Base-by-base conservation (phyloP, 441 rosid species). In the Brassica hybrid region DNA sequence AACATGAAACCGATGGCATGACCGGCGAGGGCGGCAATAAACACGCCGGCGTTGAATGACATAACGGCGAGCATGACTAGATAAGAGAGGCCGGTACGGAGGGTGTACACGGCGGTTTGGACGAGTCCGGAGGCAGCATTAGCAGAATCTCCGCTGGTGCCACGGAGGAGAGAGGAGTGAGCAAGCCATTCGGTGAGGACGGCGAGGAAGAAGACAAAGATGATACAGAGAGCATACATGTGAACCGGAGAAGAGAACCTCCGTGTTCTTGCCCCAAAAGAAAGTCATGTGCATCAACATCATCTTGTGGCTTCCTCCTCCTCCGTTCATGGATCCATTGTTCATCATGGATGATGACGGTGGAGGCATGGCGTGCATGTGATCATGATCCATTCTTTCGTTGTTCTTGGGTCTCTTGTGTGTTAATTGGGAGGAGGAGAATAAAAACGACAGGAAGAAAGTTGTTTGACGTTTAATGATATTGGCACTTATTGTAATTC, bases 31-130 rank as follows among this genome's bases (percentile, higher is more conserved):
- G 90, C 88, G 14, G 60, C 88, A 21, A 89, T 2, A 54, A 91
- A 84, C 56, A 88, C 84, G 7, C 97, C 97, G 8, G 72, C 79
- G 41, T 91, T 89, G 57, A 88, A 89, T 0, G 97, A 89, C 94
- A 91, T 92, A 3, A 92, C 71, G 3, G 91, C 86, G 48, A 92
- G 87, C 94, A 90, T 90, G 17, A 87, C 84, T 79, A 88, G 23
- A 34, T 88, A 89, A 2, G 88, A 64, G 25, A 84, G 67, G 0
- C 87, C 84, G 41, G 83, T 76, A 74, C 92, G 81, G 27, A 89
- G 2, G 1, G 84, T 75, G 66, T 86, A 85, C 85, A 88, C 56
- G 13, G 75, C 36, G 0, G 91, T 84, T 78, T 86, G 92, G 5
- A 80, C 54, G 11, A 85, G 6, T 4, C 92, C 90, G 7, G 87